Conservation (phyloP, 495 filamentous ascomycete genomes). For the Articulospora tetracladia region DNA sequence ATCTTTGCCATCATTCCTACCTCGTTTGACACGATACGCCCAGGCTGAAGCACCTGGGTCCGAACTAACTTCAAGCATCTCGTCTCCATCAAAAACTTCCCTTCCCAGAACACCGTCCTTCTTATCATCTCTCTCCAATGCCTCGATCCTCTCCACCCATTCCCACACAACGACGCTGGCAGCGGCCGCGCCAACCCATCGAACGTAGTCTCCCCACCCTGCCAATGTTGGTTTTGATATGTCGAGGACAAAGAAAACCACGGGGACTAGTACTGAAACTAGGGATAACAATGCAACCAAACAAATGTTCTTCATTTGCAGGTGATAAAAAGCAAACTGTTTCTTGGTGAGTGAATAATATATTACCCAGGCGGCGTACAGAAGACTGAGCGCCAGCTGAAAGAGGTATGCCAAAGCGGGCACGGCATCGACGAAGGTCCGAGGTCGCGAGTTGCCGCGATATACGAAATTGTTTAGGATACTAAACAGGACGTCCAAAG, state of each 20-base stretch:
- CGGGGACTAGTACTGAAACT: conserved; percentile 76
- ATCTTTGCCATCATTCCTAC: conserved; percentile 3
- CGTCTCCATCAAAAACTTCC: conserved; percentile 95
- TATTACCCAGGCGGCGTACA: conserved; percentile 94
- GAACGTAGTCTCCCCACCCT: conserved; percentile 95
- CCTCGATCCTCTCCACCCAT: conserved; percentile 99
- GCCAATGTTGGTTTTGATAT: conserved; percentile 83
- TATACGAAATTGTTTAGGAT: conserved; percentile 82
- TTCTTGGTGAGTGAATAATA: conserved; percentile 94
- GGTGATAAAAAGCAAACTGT: conserved; percentile 88
- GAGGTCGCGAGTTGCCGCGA: conserved; percentile 54
- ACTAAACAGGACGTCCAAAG: conserved; percentile 83
- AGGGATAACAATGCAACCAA: conserved; percentile 79
- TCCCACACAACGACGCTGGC: conserved; percentile 99
- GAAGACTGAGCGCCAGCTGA: conserved; percentile 77
- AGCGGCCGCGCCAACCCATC: conserved; percentile 95
- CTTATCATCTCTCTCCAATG: conserved; percentile 89
- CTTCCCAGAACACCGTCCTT: conserved; percentile 93
- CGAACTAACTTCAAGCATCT: conserved; percentile 80
- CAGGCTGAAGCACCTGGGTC: conserved; percentile 34
- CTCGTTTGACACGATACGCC: conserved; percentile 1
- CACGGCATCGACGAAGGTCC: conserved; percentile 79
- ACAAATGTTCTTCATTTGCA: conserved; percentile 87
- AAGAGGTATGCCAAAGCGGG: conserved; percentile 94
- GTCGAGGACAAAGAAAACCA: conserved; percentile 94